A percentile compares a stretch with the other conserved stretches of the same genome.
These are phyloP conservation scores for Vigna trinervia DNA, from an alignment of 306 rosid genomes.

Conservation along the genomic window DNA sequence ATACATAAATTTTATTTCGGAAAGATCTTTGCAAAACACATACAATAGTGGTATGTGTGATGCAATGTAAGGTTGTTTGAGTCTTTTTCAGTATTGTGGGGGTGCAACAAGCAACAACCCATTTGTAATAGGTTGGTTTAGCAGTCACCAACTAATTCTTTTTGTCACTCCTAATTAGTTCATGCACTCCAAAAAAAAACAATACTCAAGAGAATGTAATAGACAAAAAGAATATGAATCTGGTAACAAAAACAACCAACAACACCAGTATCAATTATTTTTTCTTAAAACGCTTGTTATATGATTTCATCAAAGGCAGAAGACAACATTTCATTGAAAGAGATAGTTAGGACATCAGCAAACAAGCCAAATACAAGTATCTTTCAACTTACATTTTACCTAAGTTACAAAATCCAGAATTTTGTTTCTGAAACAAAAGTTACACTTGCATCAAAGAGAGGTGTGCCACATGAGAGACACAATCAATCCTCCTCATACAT, in stretches of 20 bases:
- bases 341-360: not conserved
- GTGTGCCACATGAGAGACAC: conserved; percentile 47
- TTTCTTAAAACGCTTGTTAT: not conserved
- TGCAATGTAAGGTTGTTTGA: too few relatives aligned
- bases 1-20: too few relatives aligned
- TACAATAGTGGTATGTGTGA: too few relatives aligned
- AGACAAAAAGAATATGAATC: not conserved
- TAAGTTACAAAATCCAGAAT: conserved; percentile 28
- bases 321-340: not conserved
- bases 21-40: too few relatives aligned
- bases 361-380: conserved; percentile 12
- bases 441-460: conserved; percentile 13
- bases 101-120: too few relatives aligned
- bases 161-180: too few relatives aligned
- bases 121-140: too few relatives aligned
- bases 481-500: conserved; percentile 47
- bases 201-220: not conserved
- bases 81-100: too few relatives aligned
- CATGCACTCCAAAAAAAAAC: too few relatives aligned
- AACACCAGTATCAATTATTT: not conserved
- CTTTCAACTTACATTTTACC: not conserved
- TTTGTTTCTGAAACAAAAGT: conserved; percentile 22
- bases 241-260: not conserved
- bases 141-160: too few relatives aligned
- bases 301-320: not conserved